Evolutionary conservation across 768 basidiomycete species (phyloP), one percentile per base, ranked within the genome.

Genomic region (Antrodiella citrinella): DNA sequence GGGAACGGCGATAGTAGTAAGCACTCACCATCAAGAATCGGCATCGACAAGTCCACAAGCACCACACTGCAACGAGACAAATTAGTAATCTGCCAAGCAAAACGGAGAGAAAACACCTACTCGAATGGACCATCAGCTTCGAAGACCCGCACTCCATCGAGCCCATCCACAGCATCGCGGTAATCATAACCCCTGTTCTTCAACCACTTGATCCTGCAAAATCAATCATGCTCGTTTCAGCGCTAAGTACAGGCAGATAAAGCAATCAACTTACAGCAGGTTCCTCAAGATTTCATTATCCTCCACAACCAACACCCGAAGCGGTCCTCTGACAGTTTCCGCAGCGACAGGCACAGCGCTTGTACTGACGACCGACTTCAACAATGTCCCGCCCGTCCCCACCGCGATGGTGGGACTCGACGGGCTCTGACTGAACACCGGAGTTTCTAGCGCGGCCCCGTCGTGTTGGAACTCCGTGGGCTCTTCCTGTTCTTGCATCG

Each of bases 31-130:
- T 96, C 91, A 50, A 96, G 77, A n/a, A 90, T 66, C 0, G 91
- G 94, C 93, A 96, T 96, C 1, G 89, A 91, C 50, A 96, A 69
- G 65, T 96, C 93, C 52, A 96, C 70, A 12, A 94, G 74, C 26
- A 94, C 84, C 26, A 92, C 80, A 54, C 92, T 94, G 57, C 23
- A 45, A 47, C 52, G 53, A 43, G 47, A 12, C 39, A 55, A 50
- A 58, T 47, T 48, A n/a, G 12, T 43, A 47, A 13, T 18, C 56
- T 48, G 38, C 22, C 38, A 12, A 47, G 20, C 48, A 35, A 7
- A 3, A 38, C 18, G 2, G 42, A n/a, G 48, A 3, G 47, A 26
- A 15, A 15, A 35, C 9, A 73, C 87, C 53, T 63, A 93, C 92
- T 96, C 91, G 61, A 94, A 96, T 39, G 84, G 84, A 3, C 88